These are phyloP conservation scores for Trypethelium eluteriae DNA, from an alignment of 495 filamentous ascomycete species.

Conservation along the genomic window DNA sequence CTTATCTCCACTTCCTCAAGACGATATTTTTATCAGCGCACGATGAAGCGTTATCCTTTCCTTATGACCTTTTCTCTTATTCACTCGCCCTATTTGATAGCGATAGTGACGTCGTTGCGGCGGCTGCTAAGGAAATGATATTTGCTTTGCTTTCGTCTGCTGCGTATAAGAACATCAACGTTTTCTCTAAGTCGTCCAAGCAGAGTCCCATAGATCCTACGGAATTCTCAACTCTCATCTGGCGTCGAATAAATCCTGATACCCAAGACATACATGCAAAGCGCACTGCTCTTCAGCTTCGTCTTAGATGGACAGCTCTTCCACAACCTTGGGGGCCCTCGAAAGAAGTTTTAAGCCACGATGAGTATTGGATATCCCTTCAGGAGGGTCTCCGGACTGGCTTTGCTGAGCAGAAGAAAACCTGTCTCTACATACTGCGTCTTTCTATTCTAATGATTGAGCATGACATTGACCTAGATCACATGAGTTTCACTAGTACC, in stretches of 20 bases:
- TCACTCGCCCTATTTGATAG: slow-evolving; percentile 1
- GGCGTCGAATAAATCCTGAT: neutral
- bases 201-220: neutral
- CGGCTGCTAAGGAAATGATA: slow-evolving; percentile 1
- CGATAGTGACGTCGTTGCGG: neutral
- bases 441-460: slow-evolving; percentile 29
- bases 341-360: slow-evolving; percentile 9
- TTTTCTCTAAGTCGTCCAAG: neutral
- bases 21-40: neutral
- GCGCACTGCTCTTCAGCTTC: slow-evolving; percentile 18
- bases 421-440: slow-evolving; percentile 39
- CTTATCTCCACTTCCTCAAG: neutral
- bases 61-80: neutral
- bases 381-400: slow-evolving; percentile 36
- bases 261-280: neutral
- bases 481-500: neutral
- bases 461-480: slow-evolving; percentile 17
- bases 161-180: neutral
- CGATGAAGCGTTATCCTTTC: neutral
- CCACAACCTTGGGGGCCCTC: slow-evolving; percentile 22
- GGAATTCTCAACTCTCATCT: slow-evolving; percentile 5
- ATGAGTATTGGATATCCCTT: slow-evolving; percentile 38
- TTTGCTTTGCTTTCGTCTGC: slow-evolving; percentile 3
- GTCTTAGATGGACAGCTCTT: slow-evolving; percentile 24
- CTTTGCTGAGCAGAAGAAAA: slow-evolving; percentile 39